A percentile compares a stretch with the other conserved stretches of the same genome.
phyloP scores from a whole-genome alignment of 2,329 filamentous ascomycete species.

The Alternaria panax region DNA sequence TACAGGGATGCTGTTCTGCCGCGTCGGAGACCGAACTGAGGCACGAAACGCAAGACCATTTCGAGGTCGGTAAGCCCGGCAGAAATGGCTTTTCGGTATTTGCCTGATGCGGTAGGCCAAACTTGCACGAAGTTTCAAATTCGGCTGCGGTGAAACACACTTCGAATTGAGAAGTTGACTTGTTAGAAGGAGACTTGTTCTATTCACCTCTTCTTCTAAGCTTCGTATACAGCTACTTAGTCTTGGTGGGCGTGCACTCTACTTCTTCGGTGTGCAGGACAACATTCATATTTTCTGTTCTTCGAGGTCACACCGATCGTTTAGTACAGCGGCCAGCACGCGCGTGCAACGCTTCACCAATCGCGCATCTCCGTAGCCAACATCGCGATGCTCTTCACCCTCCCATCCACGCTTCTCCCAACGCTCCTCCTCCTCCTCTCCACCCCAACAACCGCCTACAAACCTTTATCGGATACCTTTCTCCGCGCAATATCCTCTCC shows the following conservation, averaged over 20 bases:
- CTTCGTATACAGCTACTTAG: neutral
- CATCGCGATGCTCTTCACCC: conserved; percentile 23
- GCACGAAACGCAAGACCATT: conserved; percentile 21
- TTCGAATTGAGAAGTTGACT: neutral
- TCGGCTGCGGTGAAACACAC: conserved; percentile 16
- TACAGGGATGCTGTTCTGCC: neutral
- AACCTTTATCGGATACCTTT: conserved; percentile 74
- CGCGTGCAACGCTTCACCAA: neutral
- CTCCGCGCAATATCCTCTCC: conserved; percentile 76
- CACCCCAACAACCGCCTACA: conserved; percentile 56
- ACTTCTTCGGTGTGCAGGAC: neutral
- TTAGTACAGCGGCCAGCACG: neutral
- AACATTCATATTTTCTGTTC: neutral
- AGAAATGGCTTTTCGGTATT: conserved; percentile 8
- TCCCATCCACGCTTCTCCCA: conserved; percentile 10
- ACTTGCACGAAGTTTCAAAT: conserved; percentile 27
- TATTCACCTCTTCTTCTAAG: neutral
- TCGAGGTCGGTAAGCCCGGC: neutral
- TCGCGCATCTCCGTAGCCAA: neutral
- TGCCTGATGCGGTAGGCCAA: conserved; percentile 22
- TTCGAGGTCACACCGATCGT: neutral
- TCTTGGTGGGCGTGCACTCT: neutral
- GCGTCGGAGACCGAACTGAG: neutral
- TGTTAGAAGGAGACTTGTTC: neutral
- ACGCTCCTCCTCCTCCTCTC: conserved; percentile 21